Conservation (phyloP, 306 rosid species). For the Cucumis hystrix region DNA sequence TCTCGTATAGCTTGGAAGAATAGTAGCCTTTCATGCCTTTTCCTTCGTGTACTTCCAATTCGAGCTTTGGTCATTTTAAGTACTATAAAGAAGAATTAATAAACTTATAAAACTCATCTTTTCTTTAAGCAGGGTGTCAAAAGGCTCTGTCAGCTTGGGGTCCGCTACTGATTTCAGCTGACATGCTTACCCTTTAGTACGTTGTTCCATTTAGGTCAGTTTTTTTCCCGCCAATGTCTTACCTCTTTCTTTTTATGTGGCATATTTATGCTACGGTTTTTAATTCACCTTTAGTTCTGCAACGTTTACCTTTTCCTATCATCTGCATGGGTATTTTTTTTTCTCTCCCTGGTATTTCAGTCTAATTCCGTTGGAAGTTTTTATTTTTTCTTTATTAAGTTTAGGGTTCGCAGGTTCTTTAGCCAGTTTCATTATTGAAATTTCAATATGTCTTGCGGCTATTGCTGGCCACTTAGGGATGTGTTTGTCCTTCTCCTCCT, state of each 20-base stretch:
- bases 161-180: conserved; percentile 62
- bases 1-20: conserved; percentile 3
- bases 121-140: conserved; percentile 59
- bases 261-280: conserved; percentile 35
- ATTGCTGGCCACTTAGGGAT: not conserved
- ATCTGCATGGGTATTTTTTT: conserved; percentile 1
- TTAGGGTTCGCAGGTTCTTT: not conserved
- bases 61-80: conserved; percentile 40
- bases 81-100: conserved; percentile 22
- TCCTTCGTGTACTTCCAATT: conserved; percentile 43
- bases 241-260: conserved; percentile 35
- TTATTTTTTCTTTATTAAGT: not conserved
- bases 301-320: conserved; percentile 13
- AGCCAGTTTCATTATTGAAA: not conserved
- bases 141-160: conserved; percentile 61
- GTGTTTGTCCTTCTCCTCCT: not conserved
- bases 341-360: not conserved
- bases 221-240: conserved; percentile 36
- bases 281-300: conserved; percentile 4
- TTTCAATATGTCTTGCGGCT: not conserved
- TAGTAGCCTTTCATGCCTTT: conserved; percentile 25
- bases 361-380: not conserved
- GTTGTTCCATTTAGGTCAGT: conserved; percentile 77
- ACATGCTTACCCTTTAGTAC: conserved; percentile 60
- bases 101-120: conserved; percentile 53